Evolutionary conservation across 176 grass and related monocot species (phyloP).

Genomic region (Pharus latifolius): DNA sequence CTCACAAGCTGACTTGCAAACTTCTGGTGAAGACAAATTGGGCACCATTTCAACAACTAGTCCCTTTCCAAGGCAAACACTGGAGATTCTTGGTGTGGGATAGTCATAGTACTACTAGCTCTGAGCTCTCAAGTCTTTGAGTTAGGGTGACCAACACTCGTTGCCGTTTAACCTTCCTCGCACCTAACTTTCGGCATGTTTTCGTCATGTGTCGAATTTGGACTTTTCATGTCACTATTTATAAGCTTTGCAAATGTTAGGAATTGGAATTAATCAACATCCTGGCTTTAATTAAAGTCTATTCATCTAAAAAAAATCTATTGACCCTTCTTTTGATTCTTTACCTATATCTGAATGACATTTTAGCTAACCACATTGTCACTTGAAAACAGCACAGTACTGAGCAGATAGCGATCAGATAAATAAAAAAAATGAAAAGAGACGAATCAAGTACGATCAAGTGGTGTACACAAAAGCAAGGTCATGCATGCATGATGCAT

Average conservation of each 20-base stretch:
- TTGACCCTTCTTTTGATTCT: background rate
- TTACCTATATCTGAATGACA: background rate
- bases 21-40: background rate
- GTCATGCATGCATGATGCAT: background rate
- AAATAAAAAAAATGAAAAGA: background rate
- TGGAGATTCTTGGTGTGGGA: constrained; percentile 1
- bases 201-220: constrained; percentile 17
- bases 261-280: background rate
- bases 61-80: constrained; percentile 11
- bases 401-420: background rate
- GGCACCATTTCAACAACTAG: constrained; percentile 12
- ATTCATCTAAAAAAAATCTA: too few species aligned
- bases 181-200: constrained; percentile 28
- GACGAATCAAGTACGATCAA: background rate
- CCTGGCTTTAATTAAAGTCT: background rate
- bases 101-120: too few species aligned
- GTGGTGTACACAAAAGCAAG: background rate
- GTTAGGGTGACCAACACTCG: constrained; percentile 16
- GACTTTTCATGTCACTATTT: background rate
- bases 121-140: background rate
- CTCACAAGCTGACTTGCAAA: background rate
- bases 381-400: background rate
- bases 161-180: constrained; percentile 22
- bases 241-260: background rate
- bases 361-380: constrained; percentile 14